phyloP scores from a whole-genome alignment of 371 early-diverging fungal species.

The Mucor velutinosus region DNA sequence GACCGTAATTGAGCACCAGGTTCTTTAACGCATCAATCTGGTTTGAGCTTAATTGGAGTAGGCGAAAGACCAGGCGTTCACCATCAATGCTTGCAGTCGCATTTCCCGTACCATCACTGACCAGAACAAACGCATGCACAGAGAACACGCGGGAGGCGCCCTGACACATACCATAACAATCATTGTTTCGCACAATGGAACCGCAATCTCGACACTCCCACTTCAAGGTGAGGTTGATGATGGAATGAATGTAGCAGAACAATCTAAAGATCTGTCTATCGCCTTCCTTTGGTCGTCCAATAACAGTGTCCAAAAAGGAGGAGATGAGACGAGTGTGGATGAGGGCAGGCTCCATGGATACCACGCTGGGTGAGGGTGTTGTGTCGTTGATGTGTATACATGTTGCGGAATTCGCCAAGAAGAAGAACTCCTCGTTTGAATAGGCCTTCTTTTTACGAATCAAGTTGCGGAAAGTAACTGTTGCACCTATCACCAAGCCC shows the following conservation, averaged over 20 bases:
- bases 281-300: not conserved
- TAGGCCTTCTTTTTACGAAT: constrained; percentile 4
- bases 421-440: not conserved
- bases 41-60: constrained; percentile 18
- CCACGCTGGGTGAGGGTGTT: not conserved
- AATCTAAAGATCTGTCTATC: not conserved
- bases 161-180: constrained; percentile 29
- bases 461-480: constrained; percentile 24
- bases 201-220: constrained; percentile 36
- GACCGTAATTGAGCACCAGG: constrained; percentile 14
- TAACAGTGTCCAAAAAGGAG: not conserved
- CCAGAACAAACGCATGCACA: constrained; percentile 20
- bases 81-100: constrained; percentile 31
- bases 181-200: constrained; percentile 9
- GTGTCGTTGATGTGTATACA: constrained; percentile 4
- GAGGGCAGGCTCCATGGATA: not conserved
- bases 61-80: constrained; percentile 25
- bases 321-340: not conserved
- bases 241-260: not conserved
- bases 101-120: constrained; percentile 29
- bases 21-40: constrained; percentile 22
- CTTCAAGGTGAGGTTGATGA: constrained; percentile 6
- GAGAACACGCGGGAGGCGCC: constrained; percentile 15
- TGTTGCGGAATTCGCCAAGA: not conserved
- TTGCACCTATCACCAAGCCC: constrained; percentile 31